Evolutionary conservation across 1,139 yeast genomes (phyloP).

Genomic region (Ogataea hybrid): DNA sequence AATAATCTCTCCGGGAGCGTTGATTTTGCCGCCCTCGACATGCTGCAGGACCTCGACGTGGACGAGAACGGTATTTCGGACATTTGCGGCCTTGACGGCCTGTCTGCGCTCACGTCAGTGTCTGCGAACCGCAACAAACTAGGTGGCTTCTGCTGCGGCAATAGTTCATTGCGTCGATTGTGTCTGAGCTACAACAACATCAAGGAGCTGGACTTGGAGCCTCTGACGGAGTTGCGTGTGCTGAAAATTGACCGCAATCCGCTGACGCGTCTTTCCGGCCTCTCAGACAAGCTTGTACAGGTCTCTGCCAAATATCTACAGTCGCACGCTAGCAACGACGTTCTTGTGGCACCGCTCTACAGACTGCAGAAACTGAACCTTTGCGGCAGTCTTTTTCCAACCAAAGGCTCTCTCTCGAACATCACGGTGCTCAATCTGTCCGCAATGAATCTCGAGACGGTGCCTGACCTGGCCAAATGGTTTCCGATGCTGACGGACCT

Average conservation of each 20-base stretch:
- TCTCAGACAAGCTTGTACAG: slow-evolving; percentile 34
- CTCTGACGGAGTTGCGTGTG: slow-evolving; percentile 42
- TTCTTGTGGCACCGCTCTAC: slow-evolving; percentile 14
- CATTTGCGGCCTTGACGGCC: slow-evolving; percentile 38
- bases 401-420: slow-evolving; percentile 36
- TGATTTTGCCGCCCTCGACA: slow-evolving; percentile 39
- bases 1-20: slow-evolving; percentile 42
- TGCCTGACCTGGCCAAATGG: slow-evolving; percentile 40
- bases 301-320: slow-evolving; percentile 44
- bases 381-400: slow-evolving; percentile 24
- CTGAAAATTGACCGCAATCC: slow-evolving; percentile 46
- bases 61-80: slow-evolving; percentile 41
- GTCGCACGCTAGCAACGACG: slow-evolving; percentile 8
- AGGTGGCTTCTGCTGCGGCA: slow-evolving; percentile 11
- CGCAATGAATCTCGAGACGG: slow-evolving; percentile 40
- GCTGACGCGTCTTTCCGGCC: slow-evolving; percentile 31
- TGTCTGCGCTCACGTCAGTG: slow-evolving; percentile 39
- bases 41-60: slow-evolving; percentile 45
- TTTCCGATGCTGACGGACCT: slow-evolving; percentile 50
- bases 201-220: slow-evolving; percentile 33
- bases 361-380: slow-evolving; percentile 21
- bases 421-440: slow-evolving; percentile 42
- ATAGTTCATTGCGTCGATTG: slow-evolving; percentile 43
- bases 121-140: slow-evolving; percentile 46
- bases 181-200: slow-evolving; percentile 43